Evolutionary conservation across 2,329 filamentous ascomycete genomes (phyloP).

Genomic region (Ascosphaera apis): DNA sequence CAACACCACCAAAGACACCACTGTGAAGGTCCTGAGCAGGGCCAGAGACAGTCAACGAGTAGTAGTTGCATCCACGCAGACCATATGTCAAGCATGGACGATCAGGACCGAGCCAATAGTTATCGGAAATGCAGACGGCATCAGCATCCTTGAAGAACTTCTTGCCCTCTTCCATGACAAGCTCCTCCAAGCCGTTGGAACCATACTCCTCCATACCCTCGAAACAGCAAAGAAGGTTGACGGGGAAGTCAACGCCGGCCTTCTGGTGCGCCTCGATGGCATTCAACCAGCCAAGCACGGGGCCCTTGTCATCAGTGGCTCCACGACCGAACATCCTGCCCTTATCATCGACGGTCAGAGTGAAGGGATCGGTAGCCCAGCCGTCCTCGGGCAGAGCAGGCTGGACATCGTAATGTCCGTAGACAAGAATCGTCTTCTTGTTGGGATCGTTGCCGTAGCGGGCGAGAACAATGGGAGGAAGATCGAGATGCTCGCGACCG

Average conservation of each 20-base stretch:
- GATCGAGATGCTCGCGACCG: slow-evolving; percentile 51
- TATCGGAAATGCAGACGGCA: slow-evolving; percentile 88
- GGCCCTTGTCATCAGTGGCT: slow-evolving; percentile 95
- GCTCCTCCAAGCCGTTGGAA: slow-evolving; percentile 70
- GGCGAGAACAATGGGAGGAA: slow-evolving; percentile 68
- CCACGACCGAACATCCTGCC: slow-evolving; percentile 88
- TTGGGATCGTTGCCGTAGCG: slow-evolving; percentile 79
- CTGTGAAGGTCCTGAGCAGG: slow-evolving; percentile 76
- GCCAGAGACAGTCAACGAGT: slow-evolving; percentile 70
- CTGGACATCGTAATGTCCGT: slow-evolving; percentile 82
- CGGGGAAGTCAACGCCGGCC: slow-evolving; percentile 74
- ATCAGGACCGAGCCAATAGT: slow-evolving; percentile 94
- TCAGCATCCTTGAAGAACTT: slow-evolving; percentile 71
- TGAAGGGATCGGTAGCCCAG: slow-evolving; percentile 75
- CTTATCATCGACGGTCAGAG: slow-evolving; percentile 72
- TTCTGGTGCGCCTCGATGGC: slow-evolving; percentile 93
- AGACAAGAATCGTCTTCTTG: slow-evolving; percentile 92
- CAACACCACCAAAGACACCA: slow-evolving; percentile 81
- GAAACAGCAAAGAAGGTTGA: slow-evolving; percentile 75
- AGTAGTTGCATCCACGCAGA: slow-evolving; percentile 77
- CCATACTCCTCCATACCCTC: slow-evolving; percentile 95
- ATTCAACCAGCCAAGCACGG: slow-evolving; percentile 80
- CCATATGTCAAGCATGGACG: slow-evolving; percentile 92
- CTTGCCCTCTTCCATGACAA: slow-evolving; percentile 56
- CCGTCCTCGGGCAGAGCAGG: slow-evolving; percentile 55